phyloP scores from a whole-genome alignment of 2,329 filamentous ascomycete genomes.

The Beauveria asiatica region DNA sequence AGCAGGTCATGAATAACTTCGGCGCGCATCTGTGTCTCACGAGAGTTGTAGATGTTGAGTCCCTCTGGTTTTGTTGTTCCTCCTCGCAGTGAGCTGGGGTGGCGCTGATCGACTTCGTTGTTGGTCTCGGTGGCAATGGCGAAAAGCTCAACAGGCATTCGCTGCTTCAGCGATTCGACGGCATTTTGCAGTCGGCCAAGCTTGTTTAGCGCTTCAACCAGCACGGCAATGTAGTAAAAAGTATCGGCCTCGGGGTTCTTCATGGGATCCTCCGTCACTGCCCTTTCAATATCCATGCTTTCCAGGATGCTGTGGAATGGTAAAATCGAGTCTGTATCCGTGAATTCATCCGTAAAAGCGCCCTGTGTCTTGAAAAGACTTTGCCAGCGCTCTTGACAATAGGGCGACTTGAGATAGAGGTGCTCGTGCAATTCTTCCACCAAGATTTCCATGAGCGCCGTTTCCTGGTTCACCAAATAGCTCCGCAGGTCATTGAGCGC shows the following conservation, averaged over 20 bases:
- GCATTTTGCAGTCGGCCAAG: slow-evolving; percentile 79
- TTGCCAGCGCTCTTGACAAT: slow-evolving; percentile 95
- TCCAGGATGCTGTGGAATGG: slow-evolving; percentile 55
- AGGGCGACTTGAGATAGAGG: slow-evolving; percentile 93
- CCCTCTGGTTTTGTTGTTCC: slow-evolving; percentile 44
- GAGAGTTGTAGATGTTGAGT: slow-evolving; percentile 54
- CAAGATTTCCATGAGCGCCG: slow-evolving; percentile 81
- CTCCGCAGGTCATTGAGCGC: slow-evolving; percentile 76
- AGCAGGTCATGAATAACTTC: slow-evolving; percentile 87
- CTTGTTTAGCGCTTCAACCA: slow-evolving; percentile 85
- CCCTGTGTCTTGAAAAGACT: slow-evolving; percentile 62
- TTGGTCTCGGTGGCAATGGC: slow-evolving; percentile 91
- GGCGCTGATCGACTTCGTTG: slow-evolving; percentile 83
- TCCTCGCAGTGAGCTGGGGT: slow-evolving; percentile 70
- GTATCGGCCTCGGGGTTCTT: slow-evolving; percentile 94
- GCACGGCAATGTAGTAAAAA: slow-evolving; percentile 81
- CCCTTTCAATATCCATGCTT: slow-evolving; percentile 48
- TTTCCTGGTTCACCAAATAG: slow-evolving; percentile 91
- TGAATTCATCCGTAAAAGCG: slow-evolving; percentile 39
- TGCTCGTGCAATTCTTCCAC: slow-evolving; percentile 98
- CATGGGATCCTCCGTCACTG: slow-evolving; percentile 74
- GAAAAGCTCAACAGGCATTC: slow-evolving; percentile 89
- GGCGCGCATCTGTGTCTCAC: slow-evolving; percentile 67
- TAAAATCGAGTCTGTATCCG: slow-evolving; percentile 35
- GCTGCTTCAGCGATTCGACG: slow-evolving; percentile 83